phyloP scores from a whole-genome alignment of 805 yeast species.

The Ogataea trehaloabstinens region DNA sequence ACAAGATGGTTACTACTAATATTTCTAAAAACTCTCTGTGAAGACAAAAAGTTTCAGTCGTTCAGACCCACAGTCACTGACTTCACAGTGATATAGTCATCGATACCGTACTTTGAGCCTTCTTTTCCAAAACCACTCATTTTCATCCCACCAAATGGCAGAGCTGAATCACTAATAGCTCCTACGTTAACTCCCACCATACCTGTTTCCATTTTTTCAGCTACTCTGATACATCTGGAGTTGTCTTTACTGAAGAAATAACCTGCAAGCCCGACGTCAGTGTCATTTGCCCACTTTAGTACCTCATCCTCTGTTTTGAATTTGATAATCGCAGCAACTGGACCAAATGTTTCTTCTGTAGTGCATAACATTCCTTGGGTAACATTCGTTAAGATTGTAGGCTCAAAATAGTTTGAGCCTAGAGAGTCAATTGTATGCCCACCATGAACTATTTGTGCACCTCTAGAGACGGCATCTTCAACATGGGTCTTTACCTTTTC shows the following conservation, averaged over 20 bases:
- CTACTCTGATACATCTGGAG: conserved; percentile 48
- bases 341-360: conserved; percentile 74
- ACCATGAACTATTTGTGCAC: conserved; percentile 58
- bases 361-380: conserved; percentile 54
- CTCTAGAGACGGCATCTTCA: conserved; percentile 58
- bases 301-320: conserved; percentile 58
- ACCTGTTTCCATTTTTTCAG: conserved; percentile 64
- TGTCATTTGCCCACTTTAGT: conserved; percentile 51
- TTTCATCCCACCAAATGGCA: conserved; percentile 72
- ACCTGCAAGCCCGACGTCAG: conserved; percentile 69
- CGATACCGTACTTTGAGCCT: conserved; percentile 68
- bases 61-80: conserved; percentile 7
- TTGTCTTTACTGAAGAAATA: conserved; percentile 60
- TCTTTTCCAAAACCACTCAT: conserved; percentile 77
- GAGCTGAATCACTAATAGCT: conserved; percentile 54
- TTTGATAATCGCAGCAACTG: conserved; percentile 63
- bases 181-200: conserved; percentile 81
- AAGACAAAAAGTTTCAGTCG: no score
- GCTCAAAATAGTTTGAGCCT: conserved; percentile 61
- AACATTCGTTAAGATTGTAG: conserved; percentile 60
- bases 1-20: no score
- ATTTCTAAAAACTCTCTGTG: no score
- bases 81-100: conserved; percentile 65
- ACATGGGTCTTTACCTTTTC: conserved; percentile 58
- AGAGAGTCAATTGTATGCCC: conserved; percentile 51